Percentiles rank a stretch among this genome's conserved stretches.
Conservation (phyloP, 2,329 filamentous ascomycete genomes). For the Plectosphaerella sp. region DNA sequence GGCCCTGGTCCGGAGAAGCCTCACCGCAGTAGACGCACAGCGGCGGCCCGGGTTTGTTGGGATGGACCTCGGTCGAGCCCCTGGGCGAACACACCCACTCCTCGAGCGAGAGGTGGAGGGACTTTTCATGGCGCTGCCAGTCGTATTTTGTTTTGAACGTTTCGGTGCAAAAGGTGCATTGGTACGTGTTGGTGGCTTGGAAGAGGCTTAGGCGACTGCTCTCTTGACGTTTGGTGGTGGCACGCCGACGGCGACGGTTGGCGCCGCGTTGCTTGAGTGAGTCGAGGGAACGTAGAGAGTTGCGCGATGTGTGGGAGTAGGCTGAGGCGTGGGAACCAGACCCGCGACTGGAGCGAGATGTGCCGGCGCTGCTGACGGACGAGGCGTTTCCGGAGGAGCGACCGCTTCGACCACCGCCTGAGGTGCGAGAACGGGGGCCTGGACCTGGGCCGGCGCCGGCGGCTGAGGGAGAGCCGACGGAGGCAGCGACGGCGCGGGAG, state of each 20-base stretch:
- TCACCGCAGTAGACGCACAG: constrained; percentile 18
- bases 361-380: constrained; percentile 6
- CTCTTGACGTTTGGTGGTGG: neutral
- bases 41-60: constrained; percentile 12
- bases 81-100: constrained; percentile 36
- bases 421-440: constrained; percentile 9
- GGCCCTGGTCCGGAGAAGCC: constrained; percentile 13
- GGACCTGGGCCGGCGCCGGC: neutral
- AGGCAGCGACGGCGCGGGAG: constrained; percentile 17
- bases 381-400: constrained; percentile 16
- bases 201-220: neutral
- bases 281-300: constrained; percentile 6
- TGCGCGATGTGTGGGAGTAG: constrained; percentile 22
- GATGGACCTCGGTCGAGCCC: constrained; percentile 13
- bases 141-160: constrained; percentile 39
- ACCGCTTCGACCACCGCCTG: neutral
- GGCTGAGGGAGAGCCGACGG: constrained; percentile 2
- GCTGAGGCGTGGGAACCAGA: constrained; percentile 13
- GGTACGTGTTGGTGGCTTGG: constrained; percentile 17
- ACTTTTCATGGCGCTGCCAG: constrained; percentile 46
- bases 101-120: constrained; percentile 38
- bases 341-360: constrained; percentile 7
- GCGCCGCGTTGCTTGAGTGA: constrained; percentile 6
- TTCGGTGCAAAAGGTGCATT: constrained; percentile 42
- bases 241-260: constrained; percentile 2